Conservation (phyloP, 805 yeast species). For the Candida saitoana region DNA sequence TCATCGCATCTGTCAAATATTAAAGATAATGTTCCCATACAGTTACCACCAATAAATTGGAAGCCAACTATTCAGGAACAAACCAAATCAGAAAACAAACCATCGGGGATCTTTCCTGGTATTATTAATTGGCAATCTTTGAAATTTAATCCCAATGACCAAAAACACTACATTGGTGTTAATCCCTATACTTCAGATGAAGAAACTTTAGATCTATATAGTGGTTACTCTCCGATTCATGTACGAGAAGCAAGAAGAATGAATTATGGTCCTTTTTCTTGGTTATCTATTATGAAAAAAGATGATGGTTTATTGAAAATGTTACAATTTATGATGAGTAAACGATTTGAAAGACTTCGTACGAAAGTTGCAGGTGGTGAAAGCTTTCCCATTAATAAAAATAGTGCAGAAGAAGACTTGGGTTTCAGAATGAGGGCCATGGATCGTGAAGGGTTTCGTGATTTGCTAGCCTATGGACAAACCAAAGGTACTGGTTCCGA, state of each 20-base stretch:
- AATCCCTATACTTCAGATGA: slow-evolving; percentile 21
- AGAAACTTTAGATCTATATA: slow-evolving; percentile 39
- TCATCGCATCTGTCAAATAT: neutral
- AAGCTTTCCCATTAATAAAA: neutral
- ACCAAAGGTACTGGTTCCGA: neutral
- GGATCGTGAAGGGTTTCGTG: slow-evolving; percentile 21
- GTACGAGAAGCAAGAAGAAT: slow-evolving; percentile 34
- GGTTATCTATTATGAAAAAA: slow-evolving; percentile 44
- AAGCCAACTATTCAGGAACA: neutral
- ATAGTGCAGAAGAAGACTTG: slow-evolving; percentile 12
- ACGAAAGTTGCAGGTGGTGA: slow-evolving; percentile 4
- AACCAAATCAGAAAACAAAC: neutral
- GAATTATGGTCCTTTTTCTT: slow-evolving; percentile 51
- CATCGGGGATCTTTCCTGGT: slow-evolving; percentile 7
- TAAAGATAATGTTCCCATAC: slow-evolving; percentile 4
- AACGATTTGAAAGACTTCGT: slow-evolving; percentile 3
- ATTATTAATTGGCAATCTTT: neutral
- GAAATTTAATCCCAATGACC: slow-evolving; percentile 1
- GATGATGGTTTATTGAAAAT: slow-evolving; percentile 29
- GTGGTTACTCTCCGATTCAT: slow-evolving; percentile 41
- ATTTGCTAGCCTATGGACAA: slow-evolving; percentile 16
- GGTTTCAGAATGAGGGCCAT: slow-evolving; percentile 22
- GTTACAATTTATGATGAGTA: slow-evolving; percentile 9
- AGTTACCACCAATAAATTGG: slow-evolving; percentile 12
- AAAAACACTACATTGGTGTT: slow-evolving; percentile 14